Conservation (phyloP, 1,139 yeast genomes). For the Scheffersomyces segobiensis region DNA sequence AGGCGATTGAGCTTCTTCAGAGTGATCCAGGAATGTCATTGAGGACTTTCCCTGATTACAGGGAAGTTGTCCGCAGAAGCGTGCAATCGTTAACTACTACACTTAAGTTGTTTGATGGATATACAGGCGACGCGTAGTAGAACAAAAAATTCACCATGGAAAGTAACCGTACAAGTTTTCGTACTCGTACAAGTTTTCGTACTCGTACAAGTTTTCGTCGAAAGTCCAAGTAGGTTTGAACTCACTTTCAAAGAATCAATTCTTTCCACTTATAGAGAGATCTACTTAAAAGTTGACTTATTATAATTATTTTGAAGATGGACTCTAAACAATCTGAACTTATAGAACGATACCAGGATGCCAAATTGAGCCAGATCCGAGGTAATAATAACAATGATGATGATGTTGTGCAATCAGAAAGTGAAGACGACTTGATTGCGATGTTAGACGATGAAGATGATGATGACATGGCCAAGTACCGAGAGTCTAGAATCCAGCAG, state of each 20-base stretch:
- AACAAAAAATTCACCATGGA: neutral
- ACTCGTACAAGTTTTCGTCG: neutral
- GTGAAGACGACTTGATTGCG: constrained; percentile 17
- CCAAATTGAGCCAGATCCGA: constrained; percentile 20
- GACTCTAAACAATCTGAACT: constrained; percentile 32
- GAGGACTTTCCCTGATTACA: constrained; percentile 5
- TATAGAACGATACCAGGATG: constrained; percentile 44
- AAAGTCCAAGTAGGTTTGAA: no score
- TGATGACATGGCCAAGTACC: constrained; percentile 29
- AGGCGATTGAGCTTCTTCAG: constrained; percentile 19
- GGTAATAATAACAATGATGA: constrained; percentile 22
- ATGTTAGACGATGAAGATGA: constrained; percentile 39
- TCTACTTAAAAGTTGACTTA: neutral
- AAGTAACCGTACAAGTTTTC: no score
- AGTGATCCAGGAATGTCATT: neutral
- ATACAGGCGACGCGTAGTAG: constrained; percentile 1
- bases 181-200: no score
- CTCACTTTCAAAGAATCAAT: neutral
- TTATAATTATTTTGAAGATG: constrained; percentile 16
- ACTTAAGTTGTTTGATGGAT: constrained; percentile 12
- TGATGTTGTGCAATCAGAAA: constrained; percentile 39
- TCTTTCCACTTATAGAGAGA: neutral
- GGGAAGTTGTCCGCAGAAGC: constrained; percentile 16
- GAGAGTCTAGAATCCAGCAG: constrained; percentile 54
- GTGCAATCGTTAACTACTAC: constrained; percentile 14